Evolutionary conservation across 345 rosid species (phyloP), one percentile per base, ranked within the genome.

Genomic region (Trapa incisa): DNA sequence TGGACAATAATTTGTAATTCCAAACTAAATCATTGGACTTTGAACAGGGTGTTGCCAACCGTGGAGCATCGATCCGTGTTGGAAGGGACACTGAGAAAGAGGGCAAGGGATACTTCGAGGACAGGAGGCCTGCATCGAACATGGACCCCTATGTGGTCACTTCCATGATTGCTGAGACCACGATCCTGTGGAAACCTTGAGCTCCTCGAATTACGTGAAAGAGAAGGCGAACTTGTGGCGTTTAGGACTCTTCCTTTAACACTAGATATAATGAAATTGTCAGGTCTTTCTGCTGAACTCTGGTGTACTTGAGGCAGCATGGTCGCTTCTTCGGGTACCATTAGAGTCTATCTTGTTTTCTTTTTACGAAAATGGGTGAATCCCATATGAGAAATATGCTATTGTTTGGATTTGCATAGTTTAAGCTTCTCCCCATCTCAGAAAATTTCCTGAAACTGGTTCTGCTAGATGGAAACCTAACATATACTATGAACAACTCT

Each of bases 161-260:
- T 57, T 87, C 92, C 70, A 89, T 86, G 96, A 78, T 89, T 68
- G 92, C 92, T 0, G 89, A 85, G 76, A 87, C 96, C 74, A 89
- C 96, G 74, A 47, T 89, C 67, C 79, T 84, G 32, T 78, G 78
- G 85, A 83, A 82, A 17, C 85, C 87, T 70, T 83, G 72, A 79
- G 32, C 58, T 53, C 32, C 57, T 53, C n/a, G 32, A 53, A 13
- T 1, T 3, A 3, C 4, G 17, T 15, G n/a, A 41, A 41, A 41
- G 43, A 41, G 7, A 41, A 41, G 0, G 2, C 6, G 43, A 41
- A 3, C 43, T 41, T 41, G 43, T 22, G 29, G 29, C 29, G 29
- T 22, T 22, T 22, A 22, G 47, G 47, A 3, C 15, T 15, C 6
- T 50, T 50, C 17, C 3, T 50, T n/a, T 13, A 53, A 8, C 16